Base-by-base conservation (phyloP, 192 early-diverging fungal species). In the Podila clonocystis region DNA sequence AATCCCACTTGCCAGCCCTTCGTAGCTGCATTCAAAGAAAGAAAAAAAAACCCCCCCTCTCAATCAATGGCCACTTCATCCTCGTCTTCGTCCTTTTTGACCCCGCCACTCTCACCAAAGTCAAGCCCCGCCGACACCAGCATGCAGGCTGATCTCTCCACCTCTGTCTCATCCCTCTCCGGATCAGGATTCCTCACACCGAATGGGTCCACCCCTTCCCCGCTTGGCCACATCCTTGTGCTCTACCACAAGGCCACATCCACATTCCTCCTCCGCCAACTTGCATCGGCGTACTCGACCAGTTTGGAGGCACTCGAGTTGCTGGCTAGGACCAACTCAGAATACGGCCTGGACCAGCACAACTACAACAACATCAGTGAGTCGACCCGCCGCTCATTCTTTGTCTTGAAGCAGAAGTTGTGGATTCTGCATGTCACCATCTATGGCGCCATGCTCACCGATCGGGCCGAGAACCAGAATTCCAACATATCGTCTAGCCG, bases 171-270 rank as follows among this genome's bases (percentile, higher is more conserved):
- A 17, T 73, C 72, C 41, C 31, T 58, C 7, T n/a, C 65, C 33
- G 49, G 36, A 30, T 63, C 36, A 20, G 50, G 33, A 9, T 33
- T 65, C 20, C 50, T 48, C 13, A 62, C 73, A 24, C 66, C 67
- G 28, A 50, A 52, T 20, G 48, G 58, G 13, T 66, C 72, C 13
- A 17, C 13, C 15, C 34, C 63, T 2, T 67, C 63, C 12, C 61
- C 76, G 5, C 33, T 72, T 15, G 26, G 69, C 13, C 76, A 67
- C 30, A 79, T 72, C 29, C 55, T 79, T 20, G 61, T 57, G 28
- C 62, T 72, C 59, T 85, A 85, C 66, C 79, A 82, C 62, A 82
- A 71, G 61, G 80, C 84, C 9, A 77, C 74, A 8, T 60, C 80
- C 2, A 65, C 71, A 9, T 82, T 85, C 34, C 52, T 85, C 9